A percentile compares a stretch with the other conserved stretches of the same genome.
Conservation (phyloP, 1,284 basidiomycete genomes). For the Gymnopus androsaceus region DNA sequence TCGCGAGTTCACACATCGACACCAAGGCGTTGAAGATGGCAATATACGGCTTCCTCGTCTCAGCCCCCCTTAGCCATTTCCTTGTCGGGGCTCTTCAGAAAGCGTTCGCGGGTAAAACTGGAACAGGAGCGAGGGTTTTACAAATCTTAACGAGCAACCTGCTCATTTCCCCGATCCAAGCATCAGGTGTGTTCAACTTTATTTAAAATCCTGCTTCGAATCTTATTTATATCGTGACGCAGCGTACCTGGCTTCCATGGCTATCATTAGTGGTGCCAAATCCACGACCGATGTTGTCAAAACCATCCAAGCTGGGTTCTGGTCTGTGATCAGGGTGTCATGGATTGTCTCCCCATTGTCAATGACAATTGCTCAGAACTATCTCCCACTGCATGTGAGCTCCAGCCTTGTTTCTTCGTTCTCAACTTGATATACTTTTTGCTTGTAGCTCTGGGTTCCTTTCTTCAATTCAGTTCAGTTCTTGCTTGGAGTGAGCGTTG, state of each 20-base stretch:
- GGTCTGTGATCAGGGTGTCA: slow-evolving; percentile 64
- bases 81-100: slow-evolving; percentile 74
- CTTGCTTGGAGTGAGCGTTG: slow-evolving; percentile 56
- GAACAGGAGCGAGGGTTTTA: slow-evolving; percentile 63
- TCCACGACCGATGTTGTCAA: slow-evolving; percentile 65
- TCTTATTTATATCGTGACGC: background rate
- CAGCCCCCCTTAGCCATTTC: slow-evolving; percentile 81
- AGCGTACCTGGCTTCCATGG: slow-evolving; percentile 78
- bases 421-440: background rate
- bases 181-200: slow-evolving; percentile 52
- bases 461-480: slow-evolving; percentile 76
- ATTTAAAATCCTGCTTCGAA: background rate
- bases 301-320: slow-evolving; percentile 76
- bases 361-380: slow-evolving; percentile 73
- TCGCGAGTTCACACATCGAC: slow-evolving; percentile 62
- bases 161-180: slow-evolving; percentile 77
- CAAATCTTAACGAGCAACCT: slow-evolving; percentile 82
- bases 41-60: slow-evolving; percentile 80
- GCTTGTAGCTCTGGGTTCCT: slow-evolving; percentile 67
- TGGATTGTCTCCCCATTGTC: slow-evolving; percentile 64
- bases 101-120: slow-evolving; percentile 77
- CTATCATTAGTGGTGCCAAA: slow-evolving; percentile 82
- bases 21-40: slow-evolving; percentile 79
- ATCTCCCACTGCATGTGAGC: slow-evolving; percentile 67
- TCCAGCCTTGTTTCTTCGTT: slow-evolving; percentile 2